phyloP scores from a whole-genome alignment of 192 early-diverging fungal species.

The Coemansia sp. region DNA sequence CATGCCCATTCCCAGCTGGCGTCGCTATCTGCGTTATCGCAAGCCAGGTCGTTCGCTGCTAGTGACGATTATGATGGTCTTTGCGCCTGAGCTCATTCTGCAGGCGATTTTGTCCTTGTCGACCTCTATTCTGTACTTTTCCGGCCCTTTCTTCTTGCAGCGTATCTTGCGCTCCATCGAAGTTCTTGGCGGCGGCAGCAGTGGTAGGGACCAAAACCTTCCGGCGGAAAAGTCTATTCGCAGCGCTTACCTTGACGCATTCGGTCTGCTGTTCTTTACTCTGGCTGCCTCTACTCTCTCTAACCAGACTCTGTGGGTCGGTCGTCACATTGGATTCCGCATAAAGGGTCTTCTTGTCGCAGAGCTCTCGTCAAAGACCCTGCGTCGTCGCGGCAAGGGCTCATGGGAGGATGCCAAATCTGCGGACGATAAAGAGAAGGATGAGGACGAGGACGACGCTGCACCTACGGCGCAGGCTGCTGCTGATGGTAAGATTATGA shows the following conservation, averaged over 20 bases:
- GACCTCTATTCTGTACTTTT: slow-evolving; percentile 43
- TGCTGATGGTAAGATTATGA: slow-evolving; percentile 72
- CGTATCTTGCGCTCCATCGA: slow-evolving; percentile 63
- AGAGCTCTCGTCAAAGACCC: slow-evolving; percentile 70
- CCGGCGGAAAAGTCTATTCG: slow-evolving; percentile 10
- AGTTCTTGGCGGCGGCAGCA: slow-evolving; percentile 23
- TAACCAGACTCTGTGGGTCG: slow-evolving; percentile 67
- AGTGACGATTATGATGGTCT: slow-evolving; percentile 34
- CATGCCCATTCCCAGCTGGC: slow-evolving; percentile 49
- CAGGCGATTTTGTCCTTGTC: slow-evolving; percentile 48
- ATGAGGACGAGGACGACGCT: slow-evolving; percentile 30
- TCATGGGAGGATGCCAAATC: slow-evolving; percentile 56
- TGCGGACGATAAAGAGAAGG: slow-evolving; percentile 10
- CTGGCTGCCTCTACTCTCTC: slow-evolving; percentile 38
- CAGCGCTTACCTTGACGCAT: slow-evolving; percentile 62
- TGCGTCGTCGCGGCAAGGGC: slow-evolving; percentile 64
- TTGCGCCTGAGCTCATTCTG: slow-evolving; percentile 49
- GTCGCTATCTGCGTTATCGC: slow-evolving; percentile 27
- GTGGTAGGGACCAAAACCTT: background rate
- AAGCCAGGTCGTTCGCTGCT: slow-evolving; percentile 40
- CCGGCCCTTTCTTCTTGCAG: slow-evolving; percentile 64
- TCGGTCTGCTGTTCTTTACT: slow-evolving; percentile 63
- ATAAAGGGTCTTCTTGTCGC: slow-evolving; percentile 64
- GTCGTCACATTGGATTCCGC: slow-evolving; percentile 67
- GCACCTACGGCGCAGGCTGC: slow-evolving; percentile 37